A percentile compares a stretch with the other conserved stretches of the same genome.
phyloP scores from a whole-genome alignment of 352 stramenopile genomes.

The Globisporangium nunn region DNA sequence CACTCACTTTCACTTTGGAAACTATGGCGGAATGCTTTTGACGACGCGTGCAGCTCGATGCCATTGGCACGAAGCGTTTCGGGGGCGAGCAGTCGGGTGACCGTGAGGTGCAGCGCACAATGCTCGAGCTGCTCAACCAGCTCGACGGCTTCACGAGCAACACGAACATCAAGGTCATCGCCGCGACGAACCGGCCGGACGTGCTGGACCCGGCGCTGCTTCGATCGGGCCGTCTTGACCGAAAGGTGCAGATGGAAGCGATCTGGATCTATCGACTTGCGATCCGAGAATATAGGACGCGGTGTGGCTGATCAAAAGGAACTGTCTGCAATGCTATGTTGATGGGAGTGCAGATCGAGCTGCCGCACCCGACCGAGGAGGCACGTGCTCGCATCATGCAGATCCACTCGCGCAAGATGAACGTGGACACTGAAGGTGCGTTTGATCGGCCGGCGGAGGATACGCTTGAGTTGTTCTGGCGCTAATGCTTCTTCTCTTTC shows the following conservation, averaged over 20 bases:
- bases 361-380: constrained; percentile 96
- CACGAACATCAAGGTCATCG: constrained; percentile 99
- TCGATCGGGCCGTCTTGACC: constrained; percentile 87
- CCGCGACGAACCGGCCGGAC: constrained; percentile 95
- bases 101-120: constrained; percentile 97
- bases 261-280: too few relatives aligned
- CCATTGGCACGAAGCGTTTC: constrained; percentile 98
- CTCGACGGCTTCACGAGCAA: constrained; percentile 97
- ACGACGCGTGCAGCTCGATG: constrained; percentile 78
- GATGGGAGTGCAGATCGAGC: constrained; percentile 87
- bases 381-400: constrained; percentile 94
- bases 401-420: constrained; percentile 98
- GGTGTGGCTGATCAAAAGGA: background rate
- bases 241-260: constrained; percentile 72
- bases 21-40: too few relatives aligned
- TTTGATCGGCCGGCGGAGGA: too few relatives aligned
- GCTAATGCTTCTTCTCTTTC: background rate
- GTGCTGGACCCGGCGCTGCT: constrained; percentile 96
- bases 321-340: background rate
- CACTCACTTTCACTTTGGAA: too few relatives aligned
- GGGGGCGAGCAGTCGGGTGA: constrained; percentile 95
- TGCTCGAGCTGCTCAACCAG: constrained; percentile 98
- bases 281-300: background rate
- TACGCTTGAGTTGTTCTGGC: background rate
- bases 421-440: constrained; percentile 86